Evolutionary conservation across 495 filamentous ascomycete genomes (phyloP).

Genomic region (Entonaema liquescens): DNA sequence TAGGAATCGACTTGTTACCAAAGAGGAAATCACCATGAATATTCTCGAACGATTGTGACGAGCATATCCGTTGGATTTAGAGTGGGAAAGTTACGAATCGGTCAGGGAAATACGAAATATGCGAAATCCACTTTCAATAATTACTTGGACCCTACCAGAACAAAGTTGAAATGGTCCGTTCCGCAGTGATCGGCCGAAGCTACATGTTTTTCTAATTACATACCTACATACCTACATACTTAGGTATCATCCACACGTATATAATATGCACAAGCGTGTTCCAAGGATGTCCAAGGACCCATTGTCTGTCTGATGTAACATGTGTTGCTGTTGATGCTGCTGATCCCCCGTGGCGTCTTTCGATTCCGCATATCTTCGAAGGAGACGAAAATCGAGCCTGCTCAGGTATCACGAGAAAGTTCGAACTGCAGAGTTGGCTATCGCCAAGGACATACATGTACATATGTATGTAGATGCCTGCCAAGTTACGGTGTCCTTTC

Average conservation of each 20-base stretch:
- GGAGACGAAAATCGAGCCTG: constrained; percentile 9
- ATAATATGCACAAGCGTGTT: neutral
- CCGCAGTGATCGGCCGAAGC: constrained; percentile 38
- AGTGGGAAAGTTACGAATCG: neutral
- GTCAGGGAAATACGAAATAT: constrained; percentile 22
- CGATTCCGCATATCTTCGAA: constrained; percentile 17
- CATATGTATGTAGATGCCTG: neutral
- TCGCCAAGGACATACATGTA: neutral
- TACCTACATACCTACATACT: neutral
- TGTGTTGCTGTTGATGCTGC: constrained; percentile 1
- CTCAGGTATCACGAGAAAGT: constrained; percentile 5
- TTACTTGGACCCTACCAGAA: constrained; percentile 22
- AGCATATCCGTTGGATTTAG: neutral
- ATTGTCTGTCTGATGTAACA: constrained; percentile 4
- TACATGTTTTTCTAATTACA: constrained; percentile 26
- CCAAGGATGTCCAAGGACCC: neutral
- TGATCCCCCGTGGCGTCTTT: constrained; percentile 3
- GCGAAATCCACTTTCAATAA: constrained; percentile 16
- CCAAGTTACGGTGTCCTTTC: neutral
- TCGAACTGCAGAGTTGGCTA: neutral
- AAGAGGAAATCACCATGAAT: neutral
- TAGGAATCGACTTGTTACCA: constrained; percentile 1
- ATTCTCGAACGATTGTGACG: neutral
- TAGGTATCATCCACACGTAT: constrained; percentile 16
- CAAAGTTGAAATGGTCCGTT: constrained; percentile 35